Percentiles rank a stretch among this genome's conserved stretches.
Conservation (phyloP, 768 basidiomycete genomes). For the Suillus placidus region DNA sequence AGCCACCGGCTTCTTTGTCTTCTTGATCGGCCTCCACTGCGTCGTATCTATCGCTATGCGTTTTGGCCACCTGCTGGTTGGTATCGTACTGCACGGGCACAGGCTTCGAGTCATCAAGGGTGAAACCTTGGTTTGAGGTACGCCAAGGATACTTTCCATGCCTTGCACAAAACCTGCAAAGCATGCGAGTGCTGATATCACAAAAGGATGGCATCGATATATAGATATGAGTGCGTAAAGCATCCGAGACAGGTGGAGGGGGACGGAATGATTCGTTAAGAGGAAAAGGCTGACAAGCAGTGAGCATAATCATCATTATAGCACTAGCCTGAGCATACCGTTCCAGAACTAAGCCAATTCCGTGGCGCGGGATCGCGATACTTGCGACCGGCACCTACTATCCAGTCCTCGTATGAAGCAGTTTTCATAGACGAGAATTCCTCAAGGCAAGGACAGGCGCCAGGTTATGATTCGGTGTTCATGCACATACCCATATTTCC, state of each 20-base stretch:
- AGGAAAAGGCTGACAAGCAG: slow-evolving; percentile 69
- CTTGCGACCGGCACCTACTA: slow-evolving; percentile 21
- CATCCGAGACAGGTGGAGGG: too few species aligned
- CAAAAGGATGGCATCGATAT: too few species aligned
- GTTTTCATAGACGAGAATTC: not conserved
- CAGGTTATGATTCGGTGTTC: not conserved
- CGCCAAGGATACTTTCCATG: slow-evolving; percentile 80
- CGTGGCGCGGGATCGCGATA: slow-evolving; percentile 42
- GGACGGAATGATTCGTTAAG: slow-evolving; percentile 85
- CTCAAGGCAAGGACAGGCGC: not conserved
- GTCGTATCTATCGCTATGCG: too few species aligned
- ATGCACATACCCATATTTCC: not conserved
- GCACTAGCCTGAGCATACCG: slow-evolving; percentile 46
- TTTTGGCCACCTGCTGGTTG: too few species aligned
- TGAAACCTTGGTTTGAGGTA: slow-evolving; percentile 35
- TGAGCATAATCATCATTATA: slow-evolving; percentile 8
- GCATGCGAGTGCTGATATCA: too few species aligned
- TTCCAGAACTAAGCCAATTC: slow-evolving; percentile 64
- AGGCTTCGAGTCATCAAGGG: slow-evolving; percentile 9
- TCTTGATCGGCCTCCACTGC: too few species aligned
- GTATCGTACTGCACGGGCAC: slow-evolving; percentile 12
- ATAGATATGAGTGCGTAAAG: too few species aligned
- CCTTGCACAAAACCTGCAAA: too few species aligned
- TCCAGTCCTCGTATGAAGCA: slow-evolving; percentile 13
- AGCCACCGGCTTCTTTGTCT: too few species aligned